Evolutionary conservation across 192 early-diverging fungal genomes (phyloP), one percentile per base, ranked within the genome.

Genomic region (Phlyctochytrium bullatum): DNA sequence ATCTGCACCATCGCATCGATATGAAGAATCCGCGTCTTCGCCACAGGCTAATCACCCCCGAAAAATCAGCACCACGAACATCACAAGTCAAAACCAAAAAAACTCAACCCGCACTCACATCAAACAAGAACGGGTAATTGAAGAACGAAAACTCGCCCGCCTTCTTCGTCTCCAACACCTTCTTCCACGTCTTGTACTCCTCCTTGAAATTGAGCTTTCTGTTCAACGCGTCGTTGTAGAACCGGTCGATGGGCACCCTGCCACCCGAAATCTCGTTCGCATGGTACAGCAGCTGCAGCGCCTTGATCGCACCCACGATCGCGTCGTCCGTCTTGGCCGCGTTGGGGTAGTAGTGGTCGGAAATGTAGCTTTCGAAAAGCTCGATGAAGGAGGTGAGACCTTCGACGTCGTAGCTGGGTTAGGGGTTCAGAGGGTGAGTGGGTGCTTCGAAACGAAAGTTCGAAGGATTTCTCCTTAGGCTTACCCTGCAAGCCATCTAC

Each of bases 1-100:
- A 91, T 91, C 66, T 88, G 86, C 25, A 86, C 77, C 84, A 92
- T 86, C 1, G 89, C 83, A 68, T 91, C 89, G 52, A 91, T 83
- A 58, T 88, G 82, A 25, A 91, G 64, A 63, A 91, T 88, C 24
- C 89, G 84, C 12, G 84, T 81, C 62, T 91, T 91, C 24, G 85
- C 73, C 0, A 83, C 76, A 6, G 90, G 88, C 40, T 47, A 20
- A n/a, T n/a, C n/a, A n/a, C n/a, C n/a, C n/a, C n/a, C 40, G 20
- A 47, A 47, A 47, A 47, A 47, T 47, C 20, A 47, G 40, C 6
- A 20, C 6, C 20, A 47, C n/a, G n/a, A n/a, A n/a, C n/a, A n/a
- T n/a, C n/a, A n/a, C n/a, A n/a, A n/a, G n/a, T n/a, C n/a, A n/a
- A n/a, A n/a, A n/a, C n/a, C n/a, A n/a, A n/a, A n/a, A n/a, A n/a